Conservation (phyloP, 345 rosid genomes). For the Camelina hispida region DNA sequence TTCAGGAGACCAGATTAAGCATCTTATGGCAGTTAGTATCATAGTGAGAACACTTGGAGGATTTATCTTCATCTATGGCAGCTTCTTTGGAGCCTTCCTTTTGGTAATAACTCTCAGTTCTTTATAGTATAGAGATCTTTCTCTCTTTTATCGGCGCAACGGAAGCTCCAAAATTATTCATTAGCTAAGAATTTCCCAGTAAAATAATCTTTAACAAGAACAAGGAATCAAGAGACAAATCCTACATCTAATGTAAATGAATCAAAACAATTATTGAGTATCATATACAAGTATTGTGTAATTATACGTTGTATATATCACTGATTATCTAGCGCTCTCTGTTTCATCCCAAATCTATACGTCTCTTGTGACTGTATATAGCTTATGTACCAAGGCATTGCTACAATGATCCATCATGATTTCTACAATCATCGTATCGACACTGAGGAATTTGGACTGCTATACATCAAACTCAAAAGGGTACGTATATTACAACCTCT, state of each 20-base stretch:
- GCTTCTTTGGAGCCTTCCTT: conserved; percentile 45
- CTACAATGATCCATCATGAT: conserved; percentile 38
- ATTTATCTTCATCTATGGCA: conserved; percentile 43
- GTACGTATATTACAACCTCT: conserved; percentile 6
- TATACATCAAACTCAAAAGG: conserved; percentile 37
- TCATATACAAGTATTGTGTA: not conserved
- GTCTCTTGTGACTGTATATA: conserved; percentile 6
- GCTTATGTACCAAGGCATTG: conserved; percentile 44
- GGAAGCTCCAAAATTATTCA: too few species aligned
- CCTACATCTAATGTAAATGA: too few species aligned
- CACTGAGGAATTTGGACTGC: conserved; percentile 36
- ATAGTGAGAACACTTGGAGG: conserved; percentile 44
- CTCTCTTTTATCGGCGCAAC: not conserved
- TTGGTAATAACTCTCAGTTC: conserved; percentile 29
- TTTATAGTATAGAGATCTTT: not conserved
- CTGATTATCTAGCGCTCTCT: not conserved
- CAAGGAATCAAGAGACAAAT: too few species aligned
- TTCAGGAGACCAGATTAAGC: conserved; percentile 43
- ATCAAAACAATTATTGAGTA: not conserved
- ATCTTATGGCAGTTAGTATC: conserved; percentile 37
- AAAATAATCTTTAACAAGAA: too few species aligned
- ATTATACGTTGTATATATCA: not conserved
- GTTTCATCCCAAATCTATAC: not conserved
- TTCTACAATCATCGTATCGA: conserved; percentile 40
- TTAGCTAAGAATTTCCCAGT: too few species aligned